Base-by-base conservation (phyloP, 75 land plant species). In the Cupressus sempervirens region DNA sequence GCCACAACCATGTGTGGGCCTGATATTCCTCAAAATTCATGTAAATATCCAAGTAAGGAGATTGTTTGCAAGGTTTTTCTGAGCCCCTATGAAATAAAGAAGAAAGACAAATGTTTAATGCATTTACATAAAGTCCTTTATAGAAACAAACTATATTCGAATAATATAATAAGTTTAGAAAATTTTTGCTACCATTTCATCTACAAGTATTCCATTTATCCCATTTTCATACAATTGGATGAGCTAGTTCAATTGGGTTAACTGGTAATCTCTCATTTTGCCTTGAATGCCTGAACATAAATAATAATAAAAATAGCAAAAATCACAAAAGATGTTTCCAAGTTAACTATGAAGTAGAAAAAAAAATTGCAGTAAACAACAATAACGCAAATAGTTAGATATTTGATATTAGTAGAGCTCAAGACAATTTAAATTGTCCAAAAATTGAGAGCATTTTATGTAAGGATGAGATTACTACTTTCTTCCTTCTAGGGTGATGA, bases 1-100 rank as follows among this genome's bases (percentile, higher is more conserved):
- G 99, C 97, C 46, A 98, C 99, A 41, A 98, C 99, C 99, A 98
- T 93, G 70, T 98, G 99, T 32, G 99, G 99, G n/a, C 99, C 99
- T 30, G 92, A 93, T 40, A 98, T 98, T 54, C 98, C 98, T 85
- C 98, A 88, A 54, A 91, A 96, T 90, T 98, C 98, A 87, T 94
- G 91, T 83, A 98, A 83, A 81, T 98, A 98, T 62, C 99, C 99
- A 67, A 98, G 89, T 14, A 98, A 88, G 62, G 99, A 98, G 48
- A 98, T 98, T 4, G 99, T 98, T 90, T 98, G 99, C 86, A 98
- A 88, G 26, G 99, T 98, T 86, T 98, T 98, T 30, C 99, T 98
- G 53, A 98, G 94, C 0, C 99, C 96, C 99, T 98, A 85, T 4
- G 30, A 65, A 26, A 70, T 52, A 7, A 65, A 53, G 11, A 20